Conservation (phyloP, 176 grass and related monocot species). For the Musa schizocarpa region DNA sequence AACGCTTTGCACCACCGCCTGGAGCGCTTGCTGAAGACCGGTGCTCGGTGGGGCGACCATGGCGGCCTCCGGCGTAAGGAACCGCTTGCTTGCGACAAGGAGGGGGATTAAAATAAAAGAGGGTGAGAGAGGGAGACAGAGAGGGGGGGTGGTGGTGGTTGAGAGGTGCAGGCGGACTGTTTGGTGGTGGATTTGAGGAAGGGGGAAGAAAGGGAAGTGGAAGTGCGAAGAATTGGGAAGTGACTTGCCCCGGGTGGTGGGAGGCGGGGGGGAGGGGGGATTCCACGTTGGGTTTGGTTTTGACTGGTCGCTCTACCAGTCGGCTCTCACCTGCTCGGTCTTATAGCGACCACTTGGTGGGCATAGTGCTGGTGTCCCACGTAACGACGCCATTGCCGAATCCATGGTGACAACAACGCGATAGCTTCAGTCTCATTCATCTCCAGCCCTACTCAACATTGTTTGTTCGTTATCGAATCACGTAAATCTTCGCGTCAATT, state of each 20-base stretch:
- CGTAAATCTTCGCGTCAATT: too few relatives aligned
- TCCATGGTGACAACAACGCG: too few relatives aligned
- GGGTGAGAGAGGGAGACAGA: too few relatives aligned
- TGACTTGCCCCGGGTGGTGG: background rate
- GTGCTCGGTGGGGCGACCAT: background rate
- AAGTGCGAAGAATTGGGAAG: background rate
- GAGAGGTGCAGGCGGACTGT: slow-evolving; percentile 8
- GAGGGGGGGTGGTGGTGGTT: background rate
- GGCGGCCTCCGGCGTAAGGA: background rate
- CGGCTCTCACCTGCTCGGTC: slow-evolving; percentile 20
- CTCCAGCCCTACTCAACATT: too few relatives aligned
- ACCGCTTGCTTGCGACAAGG: too few relatives aligned
- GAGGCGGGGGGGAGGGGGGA: background rate
- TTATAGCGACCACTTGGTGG: slow-evolving; percentile 22
- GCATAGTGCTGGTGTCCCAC: too few relatives aligned
- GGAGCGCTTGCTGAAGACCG: slow-evolving; percentile 38
- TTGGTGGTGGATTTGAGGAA: slow-evolving; percentile 8
- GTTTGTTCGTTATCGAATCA: too few relatives aligned
- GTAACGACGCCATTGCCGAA: too few relatives aligned
- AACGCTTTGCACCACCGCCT: slow-evolving; percentile 48
- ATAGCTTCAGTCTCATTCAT: too few relatives aligned
- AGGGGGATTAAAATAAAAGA: too few relatives aligned
- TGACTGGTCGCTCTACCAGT: slow-evolving; percentile 76
- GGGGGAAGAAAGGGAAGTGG: slow-evolving; percentile 1
- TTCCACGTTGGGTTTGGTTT: slow-evolving; percentile 12